These are phyloP conservation scores for Drosera capensis DNA, from an alignment of 148 eudicot species.

Conservation along the genomic window DNA sequence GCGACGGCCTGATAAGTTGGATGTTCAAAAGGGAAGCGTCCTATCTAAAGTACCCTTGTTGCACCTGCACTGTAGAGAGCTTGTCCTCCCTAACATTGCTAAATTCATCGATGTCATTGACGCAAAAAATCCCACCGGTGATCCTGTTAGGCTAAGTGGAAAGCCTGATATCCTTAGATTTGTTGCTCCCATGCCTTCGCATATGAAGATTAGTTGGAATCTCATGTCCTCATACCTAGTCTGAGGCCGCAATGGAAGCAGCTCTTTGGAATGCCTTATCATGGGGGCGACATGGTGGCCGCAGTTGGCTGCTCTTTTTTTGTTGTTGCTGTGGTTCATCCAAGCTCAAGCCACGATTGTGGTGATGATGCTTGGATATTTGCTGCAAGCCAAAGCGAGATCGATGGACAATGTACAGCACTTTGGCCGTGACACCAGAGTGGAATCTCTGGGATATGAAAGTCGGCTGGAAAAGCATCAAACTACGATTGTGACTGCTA, in stretches of 20 bases:
- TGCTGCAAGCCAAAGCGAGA: too few relatives aligned
- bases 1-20: constrained; percentile 66
- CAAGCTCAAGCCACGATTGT: too few relatives aligned
- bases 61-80: constrained; percentile 79
- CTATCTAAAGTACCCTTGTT: constrained; percentile 72
- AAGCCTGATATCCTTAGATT: constrained; percentile 61
- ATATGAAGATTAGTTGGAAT: constrained; percentile 98
- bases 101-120: constrained; percentile 34
- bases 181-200: constrained; percentile 90
- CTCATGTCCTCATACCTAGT: constrained; percentile 86
- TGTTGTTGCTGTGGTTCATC: too few relatives aligned
- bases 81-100: constrained; percentile 67
- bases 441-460: too few relatives aligned
- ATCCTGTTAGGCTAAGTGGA: constrained; percentile 9
- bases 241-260: neutral
- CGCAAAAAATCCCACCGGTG: constrained; percentile 10
- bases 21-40: constrained; percentile 88
- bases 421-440: too few relatives aligned
- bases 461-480: too few relatives aligned
- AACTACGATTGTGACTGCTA: too few relatives aligned
- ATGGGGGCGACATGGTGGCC: too few relatives aligned
- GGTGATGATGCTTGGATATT: too few relatives aligned
- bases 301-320: too few relatives aligned
- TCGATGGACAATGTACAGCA: too few relatives aligned
- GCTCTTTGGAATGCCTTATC: too few relatives aligned